A percentile compares a stretch with the other conserved stretches of the same genome.
Evolutionary conservation across 2,329 filamentous ascomycete genomes (phyloP).

Genomic region (Balansia obtecta): DNA sequence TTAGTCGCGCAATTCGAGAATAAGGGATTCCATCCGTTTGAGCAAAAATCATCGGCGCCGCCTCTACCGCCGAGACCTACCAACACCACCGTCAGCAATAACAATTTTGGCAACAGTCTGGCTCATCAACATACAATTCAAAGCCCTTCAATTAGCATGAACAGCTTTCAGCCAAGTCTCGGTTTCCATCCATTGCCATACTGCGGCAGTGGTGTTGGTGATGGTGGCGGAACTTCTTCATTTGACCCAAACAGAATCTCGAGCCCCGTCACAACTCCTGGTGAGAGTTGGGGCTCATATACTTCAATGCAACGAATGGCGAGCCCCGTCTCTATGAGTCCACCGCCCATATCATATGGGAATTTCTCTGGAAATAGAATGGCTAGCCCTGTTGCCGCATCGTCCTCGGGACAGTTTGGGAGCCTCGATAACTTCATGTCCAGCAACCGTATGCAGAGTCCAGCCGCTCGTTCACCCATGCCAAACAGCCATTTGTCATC

Average conservation of each 20-base stretch:
- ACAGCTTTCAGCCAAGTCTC: conserved; percentile 7
- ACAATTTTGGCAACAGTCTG: not conserved
- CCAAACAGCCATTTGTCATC: conserved; percentile 8
- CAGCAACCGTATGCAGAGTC: conserved; percentile 15
- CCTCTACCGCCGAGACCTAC: conserved; percentile 23
- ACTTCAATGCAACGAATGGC: conserved; percentile 16
- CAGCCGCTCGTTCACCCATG: conserved; percentile 14
- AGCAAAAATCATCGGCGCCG: conserved; percentile 23
- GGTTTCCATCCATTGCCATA: conserved; percentile 6
- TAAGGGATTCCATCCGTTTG: conserved; percentile 21
- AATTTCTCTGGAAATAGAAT: conserved; percentile 20
- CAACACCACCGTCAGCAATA: conserved; percentile 13
- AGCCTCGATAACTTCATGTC: conserved; percentile 22
- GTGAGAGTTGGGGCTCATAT: conserved; percentile 21
- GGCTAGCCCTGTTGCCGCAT: conserved; percentile 15
- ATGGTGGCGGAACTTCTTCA: not conserved
- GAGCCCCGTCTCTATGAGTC: conserved; percentile 20
- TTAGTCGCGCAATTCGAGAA: conserved; percentile 30
- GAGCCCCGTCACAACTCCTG: conserved; percentile 20
- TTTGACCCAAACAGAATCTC: conserved; percentile 17
- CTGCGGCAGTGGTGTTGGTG: conserved; percentile 4
- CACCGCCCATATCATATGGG: conserved; percentile 17
- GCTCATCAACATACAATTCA: conserved; percentile 8
- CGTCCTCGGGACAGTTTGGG: conserved; percentile 18
- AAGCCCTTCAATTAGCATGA: conserved; percentile 13